Conservation (phyloP, 2,329 filamentous ascomycete species). For the Colletotrichum sp. region DNA sequence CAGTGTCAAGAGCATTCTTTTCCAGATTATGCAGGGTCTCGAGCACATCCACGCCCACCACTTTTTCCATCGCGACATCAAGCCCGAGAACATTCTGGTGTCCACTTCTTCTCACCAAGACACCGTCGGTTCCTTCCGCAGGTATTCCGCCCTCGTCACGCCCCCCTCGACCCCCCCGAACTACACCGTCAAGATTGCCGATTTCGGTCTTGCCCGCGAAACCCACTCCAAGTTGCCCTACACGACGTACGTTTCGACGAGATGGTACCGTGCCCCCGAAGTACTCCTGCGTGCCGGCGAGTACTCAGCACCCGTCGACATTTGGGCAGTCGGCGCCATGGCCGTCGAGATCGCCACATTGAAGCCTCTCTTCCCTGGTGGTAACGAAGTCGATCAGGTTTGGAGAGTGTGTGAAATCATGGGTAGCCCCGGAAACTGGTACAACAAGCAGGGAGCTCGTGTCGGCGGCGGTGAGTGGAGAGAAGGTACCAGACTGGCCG, state of each 20-base stretch:
- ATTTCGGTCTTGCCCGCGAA: slow-evolving; percentile 96
- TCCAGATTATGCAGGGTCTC: slow-evolving; percentile 93
- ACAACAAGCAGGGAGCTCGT: slow-evolving; percentile 84
- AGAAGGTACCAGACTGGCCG: slow-evolving; percentile 88
- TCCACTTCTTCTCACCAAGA: slow-evolving; percentile 89
- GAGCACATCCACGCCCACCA: slow-evolving; percentile 97
- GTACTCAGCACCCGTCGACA: slow-evolving; percentile 97
- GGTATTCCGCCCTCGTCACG: slow-evolving; percentile 92
- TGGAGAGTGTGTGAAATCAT: slow-evolving; percentile 99
- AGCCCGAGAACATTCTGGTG: slow-evolving; percentile 97
- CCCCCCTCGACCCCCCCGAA: slow-evolving; percentile 91
- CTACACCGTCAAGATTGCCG: slow-evolving; percentile 98
- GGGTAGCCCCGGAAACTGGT: slow-evolving; percentile 98
- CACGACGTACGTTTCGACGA: slow-evolving; percentile 96
- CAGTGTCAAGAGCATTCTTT: slow-evolving; percentile 97
- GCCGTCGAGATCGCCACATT: slow-evolving; percentile 96
- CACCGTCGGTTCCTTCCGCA: slow-evolving; percentile 77
- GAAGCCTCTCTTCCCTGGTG: slow-evolving; percentile 95
- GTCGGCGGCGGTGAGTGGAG: slow-evolving; percentile 98
- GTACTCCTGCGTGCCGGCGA: slow-evolving; percentile 92
- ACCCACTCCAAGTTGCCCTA: slow-evolving; percentile 96
- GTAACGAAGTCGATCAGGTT: slow-evolving; percentile 98
- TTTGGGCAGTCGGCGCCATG: slow-evolving; percentile 99
- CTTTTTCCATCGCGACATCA: slow-evolving; percentile 99
- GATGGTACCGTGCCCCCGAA: slow-evolving; percentile 97